A percentile compares a stretch with the other conserved stretches of the same genome.
Conservation (phyloP, 2,329 filamentous ascomycete genomes). For the Falciphora oryzae region DNA sequence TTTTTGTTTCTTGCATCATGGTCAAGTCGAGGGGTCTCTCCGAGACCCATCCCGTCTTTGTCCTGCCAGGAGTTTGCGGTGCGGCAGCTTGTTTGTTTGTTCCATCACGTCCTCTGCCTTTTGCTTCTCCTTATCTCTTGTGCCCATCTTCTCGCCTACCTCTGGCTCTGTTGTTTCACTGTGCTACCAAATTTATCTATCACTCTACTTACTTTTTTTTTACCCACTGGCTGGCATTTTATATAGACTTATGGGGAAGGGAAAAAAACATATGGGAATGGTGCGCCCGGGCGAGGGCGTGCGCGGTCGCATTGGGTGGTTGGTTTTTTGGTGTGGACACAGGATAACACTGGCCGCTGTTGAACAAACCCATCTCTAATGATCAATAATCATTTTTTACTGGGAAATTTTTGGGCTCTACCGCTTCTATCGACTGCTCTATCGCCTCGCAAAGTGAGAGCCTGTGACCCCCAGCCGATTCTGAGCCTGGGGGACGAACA, state of each 20-base stretch:
- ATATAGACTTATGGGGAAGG: background rate
- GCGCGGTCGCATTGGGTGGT: background rate
- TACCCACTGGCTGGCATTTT: background rate
- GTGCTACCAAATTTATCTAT: background rate
- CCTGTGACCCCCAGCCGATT: no score
- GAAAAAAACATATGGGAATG: slow-evolving; percentile 5
- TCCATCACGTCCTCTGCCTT: background rate
- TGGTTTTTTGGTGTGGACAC: background rate
- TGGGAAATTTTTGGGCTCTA: no score
- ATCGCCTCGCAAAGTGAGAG: no score
- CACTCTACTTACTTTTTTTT: background rate
- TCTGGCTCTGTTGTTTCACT: background rate
- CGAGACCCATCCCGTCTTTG: background rate
- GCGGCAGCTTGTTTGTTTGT: background rate
- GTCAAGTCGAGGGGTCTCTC: background rate
- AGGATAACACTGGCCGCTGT: background rate
- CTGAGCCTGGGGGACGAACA: no score
- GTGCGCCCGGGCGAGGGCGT: background rate
- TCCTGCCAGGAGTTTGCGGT: background rate
- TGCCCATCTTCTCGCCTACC: background rate
- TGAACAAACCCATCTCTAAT: background rate
- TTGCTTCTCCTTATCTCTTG: background rate
- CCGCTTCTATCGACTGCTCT: no score
- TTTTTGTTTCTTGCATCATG: background rate
- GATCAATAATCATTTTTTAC: background rate